Percentiles rank a stretch among this genome's conserved stretches.
Evolutionary conservation across 2,329 filamentous ascomycete genomes (phyloP).

Genomic region (Monosporascus sp.): DNA sequence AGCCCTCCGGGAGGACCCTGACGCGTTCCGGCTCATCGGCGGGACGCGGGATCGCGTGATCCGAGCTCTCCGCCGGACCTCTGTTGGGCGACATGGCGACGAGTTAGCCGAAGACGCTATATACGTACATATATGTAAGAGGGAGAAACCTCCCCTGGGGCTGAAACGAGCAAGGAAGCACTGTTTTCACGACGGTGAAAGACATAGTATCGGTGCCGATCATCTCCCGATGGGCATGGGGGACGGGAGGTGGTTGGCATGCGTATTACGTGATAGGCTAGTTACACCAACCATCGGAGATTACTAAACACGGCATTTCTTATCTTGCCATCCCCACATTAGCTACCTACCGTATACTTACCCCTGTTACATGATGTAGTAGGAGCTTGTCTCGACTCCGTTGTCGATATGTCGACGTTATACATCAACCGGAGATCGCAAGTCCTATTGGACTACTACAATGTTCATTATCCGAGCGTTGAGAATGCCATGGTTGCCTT

Average conservation of each 20-base stretch:
- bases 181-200: too few species aligned
- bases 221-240: neutral
- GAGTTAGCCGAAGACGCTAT: neutral
- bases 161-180: too few species aligned
- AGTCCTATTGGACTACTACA: too few species aligned
- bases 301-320: neutral
- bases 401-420: too few species aligned
- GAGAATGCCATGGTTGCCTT: too few species aligned
- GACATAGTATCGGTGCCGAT: too few species aligned
- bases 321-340: neutral
- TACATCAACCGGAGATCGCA: too few species aligned
- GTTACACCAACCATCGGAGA: neutral
- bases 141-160: too few species aligned
- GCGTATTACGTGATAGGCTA: neutral
- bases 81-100: neutral
- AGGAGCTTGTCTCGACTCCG: too few species aligned
- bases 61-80: neutral
- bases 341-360: too few species aligned
- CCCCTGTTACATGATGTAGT: neutral
- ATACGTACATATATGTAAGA: neutral
- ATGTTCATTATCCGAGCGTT: too few species aligned
- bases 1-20: slow-evolving; percentile 35
- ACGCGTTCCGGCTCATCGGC: slow-evolving; percentile 7
- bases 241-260: neutral
- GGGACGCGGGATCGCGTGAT: too few species aligned